Evolutionary conservation across 1,139 yeast genomes (phyloP), one percentile per base, ranked within the genome.

Genomic region (Sugiyamaella pinicola): DNA sequence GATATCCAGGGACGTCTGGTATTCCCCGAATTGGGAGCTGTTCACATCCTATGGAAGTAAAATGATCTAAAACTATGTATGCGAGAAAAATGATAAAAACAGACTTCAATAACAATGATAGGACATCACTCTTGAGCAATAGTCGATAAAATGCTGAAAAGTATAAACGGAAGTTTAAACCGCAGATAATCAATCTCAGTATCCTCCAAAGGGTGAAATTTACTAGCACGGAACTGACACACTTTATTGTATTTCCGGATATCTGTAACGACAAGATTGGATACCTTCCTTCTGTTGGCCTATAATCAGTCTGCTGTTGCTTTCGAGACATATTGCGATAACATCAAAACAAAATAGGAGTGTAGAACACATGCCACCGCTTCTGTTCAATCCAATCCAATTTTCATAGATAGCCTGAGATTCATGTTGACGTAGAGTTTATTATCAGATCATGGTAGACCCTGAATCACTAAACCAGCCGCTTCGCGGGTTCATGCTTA

Each of bases 1-100:
- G 87, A 41, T 67, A 71, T 0, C 79, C 76, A 0, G 80, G 79
- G 3, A 82, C 72, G 7, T 52, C 51, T 18, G 77, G 75, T 2
- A 81, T 62, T 1, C 76, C 75, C 4, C 62, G 59, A 51, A 79
- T 74, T 21, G 53, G 55, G 1, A 58, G 56, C 26, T 58, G 59
- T 15, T 47, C 42, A 49, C 62, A 21, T 74, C 56, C 55, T 17
- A 58, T 37, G n/a, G 57, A 62, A 22, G 53, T 45, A 21, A 37
- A 28, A 35, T 51, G 50, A 24, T 55, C 60, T 15, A 54, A 47
- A 8, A 54, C 24, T 8, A 51, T 22, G 26, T 55, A 55, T 6
- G 38, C 12, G 5, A 43, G 24, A 6, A 40, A 2, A n/a, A 34
- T 13, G n/a, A 22, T 12, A 22, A 45, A 1, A 6, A 15, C 37